These are phyloP conservation scores for Marasmius fiardii DNA, from an alignment of 1,284 basidiomycete species.

Conservation along the genomic window DNA sequence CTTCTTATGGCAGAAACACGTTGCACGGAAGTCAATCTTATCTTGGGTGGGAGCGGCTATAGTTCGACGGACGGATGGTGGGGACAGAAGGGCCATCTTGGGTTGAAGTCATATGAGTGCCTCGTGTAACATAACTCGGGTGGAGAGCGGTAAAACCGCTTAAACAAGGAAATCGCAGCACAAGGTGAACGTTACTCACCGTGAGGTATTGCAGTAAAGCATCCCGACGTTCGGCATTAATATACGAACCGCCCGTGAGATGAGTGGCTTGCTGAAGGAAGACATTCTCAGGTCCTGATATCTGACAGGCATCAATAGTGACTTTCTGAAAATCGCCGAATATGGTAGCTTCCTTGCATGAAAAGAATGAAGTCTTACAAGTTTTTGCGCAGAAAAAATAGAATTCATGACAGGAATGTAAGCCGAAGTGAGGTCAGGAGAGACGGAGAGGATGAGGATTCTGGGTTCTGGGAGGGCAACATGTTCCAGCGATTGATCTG, in stretches of 20 bases:
- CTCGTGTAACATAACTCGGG: not conserved
- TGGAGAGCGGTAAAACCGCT: slow-evolving; percentile 6
- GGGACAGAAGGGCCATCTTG: slow-evolving; percentile 90
- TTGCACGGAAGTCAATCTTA: slow-evolving; percentile 94
- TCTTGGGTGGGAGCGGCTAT: slow-evolving; percentile 91
- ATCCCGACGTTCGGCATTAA: slow-evolving; percentile 77
- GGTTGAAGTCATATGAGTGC: not conserved
- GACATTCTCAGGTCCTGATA: slow-evolving; percentile 87
- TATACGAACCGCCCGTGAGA: slow-evolving; percentile 92
- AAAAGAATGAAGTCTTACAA: slow-evolving; percentile 45
- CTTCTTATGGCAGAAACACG: slow-evolving; percentile 98
- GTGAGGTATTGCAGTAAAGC: slow-evolving; percentile 87
- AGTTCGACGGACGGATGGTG: slow-evolving; percentile 73
- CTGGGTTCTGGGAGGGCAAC: slow-evolving; percentile 66
- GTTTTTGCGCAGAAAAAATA: slow-evolving; percentile 98
- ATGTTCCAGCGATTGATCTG: slow-evolving; percentile 30
- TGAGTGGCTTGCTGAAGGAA: slow-evolving; percentile 98
- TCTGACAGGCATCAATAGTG: slow-evolving; percentile 93
- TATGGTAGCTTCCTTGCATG: slow-evolving; percentile 6
- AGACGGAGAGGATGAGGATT: slow-evolving; percentile 90
- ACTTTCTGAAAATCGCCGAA: slow-evolving; percentile 65
- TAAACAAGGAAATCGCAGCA: no score
- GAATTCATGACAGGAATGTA: slow-evolving; percentile 99
- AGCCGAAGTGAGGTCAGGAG: slow-evolving; percentile 81
- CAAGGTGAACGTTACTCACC: slow-evolving; percentile 39